Conservation (phyloP, 768 basidiomycete species). For the Lentinula boryana region DNA sequence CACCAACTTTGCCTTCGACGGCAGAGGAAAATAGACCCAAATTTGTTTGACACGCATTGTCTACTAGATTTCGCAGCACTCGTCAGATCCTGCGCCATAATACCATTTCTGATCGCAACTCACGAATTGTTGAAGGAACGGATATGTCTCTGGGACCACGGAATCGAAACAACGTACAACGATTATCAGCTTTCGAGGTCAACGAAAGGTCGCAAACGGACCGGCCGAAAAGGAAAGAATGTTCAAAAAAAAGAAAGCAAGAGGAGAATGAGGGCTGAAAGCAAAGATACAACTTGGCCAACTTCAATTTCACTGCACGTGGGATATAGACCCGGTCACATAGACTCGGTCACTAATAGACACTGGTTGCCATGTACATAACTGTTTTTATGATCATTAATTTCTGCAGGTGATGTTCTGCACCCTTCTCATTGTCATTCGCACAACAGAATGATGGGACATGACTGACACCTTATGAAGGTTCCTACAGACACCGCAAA, state of each 20-base stretch:
- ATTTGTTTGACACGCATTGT: constrained; percentile 36
- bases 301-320: neutral
- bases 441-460: no score
- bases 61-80: neutral
- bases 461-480: no score
- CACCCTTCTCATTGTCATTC: no score
- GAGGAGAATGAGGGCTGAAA: constrained; percentile 7
- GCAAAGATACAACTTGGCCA: neutral
- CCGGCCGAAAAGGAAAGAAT: constrained; percentile 13
- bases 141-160: constrained; percentile 41
- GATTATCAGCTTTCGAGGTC: constrained; percentile 20
- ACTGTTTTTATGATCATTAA: neutral
- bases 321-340: neutral
- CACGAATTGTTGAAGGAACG: constrained; percentile 13
- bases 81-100: neutral
- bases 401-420: neutral
- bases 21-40: constrained; percentile 29
- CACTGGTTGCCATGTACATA: neutral
- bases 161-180: constrained; percentile 15
- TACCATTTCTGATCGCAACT: constrained; percentile 2
- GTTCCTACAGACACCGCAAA: no score
- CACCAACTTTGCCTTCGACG: constrained; percentile 37
- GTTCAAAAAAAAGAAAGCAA: constrained; percentile 12
- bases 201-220: constrained; percentile 12
- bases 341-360: neutral